These are phyloP conservation scores for Fistulifera pelliculosa DNA, from an alignment of 108 stramenopile genomes.

Conservation along the genomic window DNA sequence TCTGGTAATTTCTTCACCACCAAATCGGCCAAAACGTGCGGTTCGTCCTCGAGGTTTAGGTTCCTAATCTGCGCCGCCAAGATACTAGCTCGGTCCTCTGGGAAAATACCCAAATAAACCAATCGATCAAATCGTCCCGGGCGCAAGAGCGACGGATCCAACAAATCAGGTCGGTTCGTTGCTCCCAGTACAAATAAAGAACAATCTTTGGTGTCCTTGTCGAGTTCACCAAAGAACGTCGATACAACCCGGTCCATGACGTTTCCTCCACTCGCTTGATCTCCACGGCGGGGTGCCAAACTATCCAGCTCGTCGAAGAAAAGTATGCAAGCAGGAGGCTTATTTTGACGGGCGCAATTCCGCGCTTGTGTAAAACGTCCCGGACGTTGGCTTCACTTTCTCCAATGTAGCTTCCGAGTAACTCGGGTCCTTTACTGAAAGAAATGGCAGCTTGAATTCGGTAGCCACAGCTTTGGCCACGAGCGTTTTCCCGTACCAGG, in stretches of 20 bases:
- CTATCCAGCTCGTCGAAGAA: conserved; percentile 98
- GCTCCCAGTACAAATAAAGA: conserved; percentile 92
- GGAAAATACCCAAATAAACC: conserved; percentile 85
- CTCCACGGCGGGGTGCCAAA: conserved; percentile 87
- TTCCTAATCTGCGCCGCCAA: conserved; percentile 83
- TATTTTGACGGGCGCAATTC: conserved; percentile 31
- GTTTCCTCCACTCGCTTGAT: conserved; percentile 67
- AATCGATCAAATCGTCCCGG: conserved; percentile 96
- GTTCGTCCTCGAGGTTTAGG: conserved; percentile 65
- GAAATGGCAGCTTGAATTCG: conserved; percentile 93
- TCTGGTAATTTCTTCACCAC: conserved; percentile 64
- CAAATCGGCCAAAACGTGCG: conserved; percentile 29
- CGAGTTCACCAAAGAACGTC: conserved; percentile 84
- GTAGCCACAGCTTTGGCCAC: conserved; percentile 99
- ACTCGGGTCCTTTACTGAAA: conserved; percentile 89
- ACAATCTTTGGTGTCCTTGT: conserved; percentile 23
- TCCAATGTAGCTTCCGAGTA: conserved; percentile 95
- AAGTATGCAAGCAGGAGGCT: conserved; percentile 46
- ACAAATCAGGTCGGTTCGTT: conserved; percentile 96
- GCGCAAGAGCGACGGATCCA: conserved; percentile 91
- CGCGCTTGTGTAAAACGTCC: conserved; percentile 71
- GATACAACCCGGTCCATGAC: conserved; percentile 96
- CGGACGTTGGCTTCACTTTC: conserved; percentile 96
- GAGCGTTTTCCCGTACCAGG: conserved; percentile 96
- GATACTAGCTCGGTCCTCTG: conserved; percentile 52